phyloP scores from a whole-genome alignment of 805 yeast species.

The Metschnikowia noctiluminum region DNA sequence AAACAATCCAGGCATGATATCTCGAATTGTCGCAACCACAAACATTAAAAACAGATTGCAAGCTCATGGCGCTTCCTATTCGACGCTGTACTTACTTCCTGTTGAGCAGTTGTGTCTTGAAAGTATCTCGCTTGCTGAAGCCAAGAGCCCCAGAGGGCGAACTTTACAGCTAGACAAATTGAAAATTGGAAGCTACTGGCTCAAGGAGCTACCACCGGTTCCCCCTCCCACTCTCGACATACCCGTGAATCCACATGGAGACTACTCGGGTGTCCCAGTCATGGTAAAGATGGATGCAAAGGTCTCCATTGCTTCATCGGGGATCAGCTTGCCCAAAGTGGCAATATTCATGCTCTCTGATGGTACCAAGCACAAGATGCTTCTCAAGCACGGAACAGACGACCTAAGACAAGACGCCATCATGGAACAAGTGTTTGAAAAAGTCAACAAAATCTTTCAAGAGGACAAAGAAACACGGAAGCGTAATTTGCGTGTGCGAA shows the following conservation, averaged over 20 bases:
- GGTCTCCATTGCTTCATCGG: conserved; percentile 69
- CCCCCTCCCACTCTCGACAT: conserved; percentile 67
- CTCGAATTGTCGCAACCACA: conserved; percentile 47
- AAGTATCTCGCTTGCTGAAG: conserved; percentile 49
- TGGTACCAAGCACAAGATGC: conserved; percentile 56
- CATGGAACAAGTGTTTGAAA: conserved; percentile 94
- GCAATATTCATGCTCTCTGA: conserved; percentile 50
- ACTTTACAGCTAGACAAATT: conserved; percentile 32
- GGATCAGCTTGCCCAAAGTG: conserved; percentile 86
- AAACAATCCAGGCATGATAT: conserved; percentile 39
- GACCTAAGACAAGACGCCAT: conserved; percentile 94
- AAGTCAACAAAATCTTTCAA: conserved; percentile 66
- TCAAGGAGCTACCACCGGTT: conserved; percentile 42
- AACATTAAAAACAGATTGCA: conserved; percentile 42
- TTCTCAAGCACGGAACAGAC: conserved; percentile 84
- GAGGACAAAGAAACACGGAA: conserved; percentile 54
- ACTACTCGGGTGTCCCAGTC: conserved; percentile 44
- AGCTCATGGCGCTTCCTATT: conserved; percentile 22
- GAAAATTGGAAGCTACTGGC: conserved; percentile 48
- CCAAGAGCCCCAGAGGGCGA: conserved; percentile 36
- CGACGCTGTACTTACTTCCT: conserved; percentile 34
- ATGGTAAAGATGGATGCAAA: conserved; percentile 44
- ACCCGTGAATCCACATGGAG: conserved; percentile 37
- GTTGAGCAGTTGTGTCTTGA: conserved; percentile 51
- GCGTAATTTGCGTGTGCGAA: conserved; percentile 62